Conservation (phyloP, 306 rosid genomes). For the Delonix regia region DNA sequence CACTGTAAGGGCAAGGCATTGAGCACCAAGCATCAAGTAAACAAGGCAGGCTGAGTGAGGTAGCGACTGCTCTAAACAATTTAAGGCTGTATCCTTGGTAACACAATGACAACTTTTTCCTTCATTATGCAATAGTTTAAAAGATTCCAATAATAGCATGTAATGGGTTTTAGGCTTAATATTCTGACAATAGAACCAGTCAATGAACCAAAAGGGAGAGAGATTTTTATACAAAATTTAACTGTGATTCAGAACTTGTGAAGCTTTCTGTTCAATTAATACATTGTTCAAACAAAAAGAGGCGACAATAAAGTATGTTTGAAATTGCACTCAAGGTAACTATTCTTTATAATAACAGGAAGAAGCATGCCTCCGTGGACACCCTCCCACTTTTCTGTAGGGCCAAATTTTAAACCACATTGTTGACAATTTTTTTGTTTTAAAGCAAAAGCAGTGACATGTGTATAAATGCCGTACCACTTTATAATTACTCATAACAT, state of each 20-base stretch:
- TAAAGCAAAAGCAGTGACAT: no score
- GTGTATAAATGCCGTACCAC: neutral
- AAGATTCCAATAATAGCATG: neutral
- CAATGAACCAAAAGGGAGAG: neutral
- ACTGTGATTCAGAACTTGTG: neutral
- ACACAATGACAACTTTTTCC: neutral
- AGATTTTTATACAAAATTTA: neutral
- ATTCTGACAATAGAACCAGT: neutral
- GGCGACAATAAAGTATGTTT: neutral
- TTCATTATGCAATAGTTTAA: neutral
- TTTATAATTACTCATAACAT: neutral
- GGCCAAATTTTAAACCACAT: neutral
- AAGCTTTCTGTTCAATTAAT: neutral
- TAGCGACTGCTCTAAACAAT: neutral
- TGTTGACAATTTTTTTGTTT: neutral
- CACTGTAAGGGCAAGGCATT: neutral
- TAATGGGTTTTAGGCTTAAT: neutral
- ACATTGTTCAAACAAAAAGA: neutral
- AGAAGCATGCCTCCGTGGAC: neutral
- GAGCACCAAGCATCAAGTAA: neutral
- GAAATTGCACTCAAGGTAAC: neutral
- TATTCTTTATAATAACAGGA: neutral
- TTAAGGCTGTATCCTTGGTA: neutral
- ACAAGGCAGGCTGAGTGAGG: neutral
- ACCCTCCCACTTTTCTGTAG: neutral